Evolutionary conservation across 2,329 filamentous ascomycete species (phyloP), one percentile per base, ranked within the genome.

Genomic region (Fusarium clavum): DNA sequence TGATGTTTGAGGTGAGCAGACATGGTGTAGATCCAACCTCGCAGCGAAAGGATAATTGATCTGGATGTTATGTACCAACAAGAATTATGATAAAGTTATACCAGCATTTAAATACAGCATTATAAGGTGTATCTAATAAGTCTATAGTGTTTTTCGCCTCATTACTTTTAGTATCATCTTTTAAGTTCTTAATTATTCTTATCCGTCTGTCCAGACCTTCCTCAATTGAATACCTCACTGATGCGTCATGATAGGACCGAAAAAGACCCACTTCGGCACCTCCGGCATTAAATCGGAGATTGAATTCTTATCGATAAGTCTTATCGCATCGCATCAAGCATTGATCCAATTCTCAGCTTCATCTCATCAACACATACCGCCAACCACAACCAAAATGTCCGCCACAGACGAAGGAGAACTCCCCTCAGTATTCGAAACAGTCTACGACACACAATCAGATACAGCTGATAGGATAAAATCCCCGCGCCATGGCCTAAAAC

Each of bases 401-500:
- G 57, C 56, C 16, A 46, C 44, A 12, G 61, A 69, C 20, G 57
- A 69, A 10, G 67, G 67, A 22, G 62, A 60, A 12, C 67, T 70
- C 8, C 67, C 67, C 7, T 27, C 51, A 6, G 54, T 68, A 22
- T 58, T 68, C 1, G 67, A 70, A n/a, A 45, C 57, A 13, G 63
- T 22, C 4, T 65, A 65, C 6, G 67, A 60, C 1, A 64, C 64
- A 0, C 59, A 69, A 5, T 68, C 65, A 3, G 65, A 68, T 1
- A 43, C n/a, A 0, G n/a, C 49, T 11, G 63, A 57, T 11, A 48
- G 49, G 8, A 46, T 57, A 44, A 62, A 20, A 14, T 70, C 67
- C 3, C 53, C 62, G 16, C 69, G 71, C 2, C 69, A 67, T 13
- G 71, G 71, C 0, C 45, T 73, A 8, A 74, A 72, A 38, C 61